Base-by-base conservation (phyloP, 2,329 filamentous ascomycete species). In the Beauveria caledonica region DNA sequence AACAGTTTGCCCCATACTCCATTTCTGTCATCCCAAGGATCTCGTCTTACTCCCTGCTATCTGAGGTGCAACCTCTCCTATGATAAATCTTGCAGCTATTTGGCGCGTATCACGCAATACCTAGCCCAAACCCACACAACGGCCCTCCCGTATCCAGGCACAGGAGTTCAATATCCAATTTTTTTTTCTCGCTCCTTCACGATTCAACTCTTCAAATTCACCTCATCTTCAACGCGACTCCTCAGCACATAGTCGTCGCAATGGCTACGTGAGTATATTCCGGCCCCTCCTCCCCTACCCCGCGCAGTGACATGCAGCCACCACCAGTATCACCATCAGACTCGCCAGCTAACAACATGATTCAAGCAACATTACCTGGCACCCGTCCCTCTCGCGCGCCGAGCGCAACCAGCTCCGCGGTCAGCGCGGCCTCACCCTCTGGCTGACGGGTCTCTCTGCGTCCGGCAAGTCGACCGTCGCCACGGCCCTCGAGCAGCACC, bases 391-490 rank as follows among this genome's bases (percentile, higher is more conserved):
- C 71, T 88, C 88, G 60, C 88, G 89, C 76, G 75, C 79, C 64
- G 90, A 94, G 82, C 89, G 90, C 75, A 87, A 84, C 75, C 73
- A 81, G 66, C 78, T 84, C 67, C 90, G 91, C 76, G 85, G 87
- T 74, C 94, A 99, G 77, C 84, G 85, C 67, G 94, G 94, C 72
- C 88, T 95, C 73, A 99, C 94, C 61, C 87, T 99, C 77, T 99
- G 94, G 94, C 89, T 99, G 72, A 99, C 94, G 1, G 94, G 94
- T 59, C 89, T 99, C 65, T 96, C 90, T 42, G 94, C 93, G 56
- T 96, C 91, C 0, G 94, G 94, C 72, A 99, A 99, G 78, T 97
- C 93, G 57, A 99, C 94, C 62, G 90, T 99, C 64, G 94, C 94
- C 60, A 96, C 91, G 3, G 94, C 94, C 17, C 89, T 99, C 45